Base-by-base conservation (phyloP, 805 yeast species). In the Saccharomycopsis selenospora region DNA sequence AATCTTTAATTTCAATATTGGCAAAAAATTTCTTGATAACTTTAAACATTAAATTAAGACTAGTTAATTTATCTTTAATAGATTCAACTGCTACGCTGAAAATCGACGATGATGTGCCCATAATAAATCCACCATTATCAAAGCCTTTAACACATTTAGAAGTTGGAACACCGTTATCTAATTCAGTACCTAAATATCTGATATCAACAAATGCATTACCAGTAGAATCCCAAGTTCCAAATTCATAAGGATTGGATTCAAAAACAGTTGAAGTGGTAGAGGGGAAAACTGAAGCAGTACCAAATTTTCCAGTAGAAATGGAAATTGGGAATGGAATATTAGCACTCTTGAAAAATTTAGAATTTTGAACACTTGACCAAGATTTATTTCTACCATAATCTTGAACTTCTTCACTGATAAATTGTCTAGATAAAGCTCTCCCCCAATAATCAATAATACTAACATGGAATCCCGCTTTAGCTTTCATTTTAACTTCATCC, bases 151-250 rank as follows among this genome's bases (percentile, higher is more conserved):
- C 65, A 65, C 96, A 89, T 6, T 62, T 58, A 8, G 65, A 64
- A 4, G 56, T 57, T 5, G 89, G 81, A 18, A 59, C 55, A 38
- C 96, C 96, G 51, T 77, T 70, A 24, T 68, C 56, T 27, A 82
- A 72, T 17, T 72, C 62, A 1, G 95, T 73, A 7, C 96, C 96
- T 43, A 85, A 63, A 60, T 83, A 87, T 63, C 78, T 73, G 40
- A 78, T 65, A 50, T 82, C 80, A 11, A 80, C 70, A 63, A 89
- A 88, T 2, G 83, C 67, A 48, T 74, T 70, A 47, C 85, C 65
- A 1, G 82, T 68, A 11, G 87, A 84, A 60, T 89, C 96, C 95
- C 95, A 89, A 4, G 93, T 80, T 11, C 96, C 96, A 59, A 88
- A 66, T 61, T 82, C 85, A 57, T 68, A 81, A 10, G 95, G 90